Evolutionary conservation across 768 basidiomycete species (phyloP).

Genomic region (Antrodiella citrinella): DNA sequence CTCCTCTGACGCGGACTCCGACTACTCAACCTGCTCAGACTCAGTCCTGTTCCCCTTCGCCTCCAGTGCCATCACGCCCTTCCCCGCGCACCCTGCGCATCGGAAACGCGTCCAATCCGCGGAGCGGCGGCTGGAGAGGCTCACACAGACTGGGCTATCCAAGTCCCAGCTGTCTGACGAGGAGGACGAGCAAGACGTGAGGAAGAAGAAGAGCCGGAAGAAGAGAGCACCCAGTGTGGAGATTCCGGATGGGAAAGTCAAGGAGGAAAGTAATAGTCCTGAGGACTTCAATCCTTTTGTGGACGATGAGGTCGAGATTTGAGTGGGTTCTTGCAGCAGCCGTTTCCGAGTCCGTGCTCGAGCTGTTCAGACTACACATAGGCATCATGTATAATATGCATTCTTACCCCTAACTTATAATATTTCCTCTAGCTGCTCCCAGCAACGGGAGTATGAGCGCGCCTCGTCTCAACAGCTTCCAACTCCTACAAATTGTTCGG

Average conservation of each 20-base stretch:
- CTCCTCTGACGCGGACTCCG: conserved; percentile 1
- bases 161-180: conserved; percentile 17
- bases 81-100: conserved; percentile 18
- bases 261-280: background rate
- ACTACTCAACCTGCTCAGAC: conserved; percentile 8
- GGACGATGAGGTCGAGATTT: background rate
- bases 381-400: no score
- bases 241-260: background rate
- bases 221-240: background rate
- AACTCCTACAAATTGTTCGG: no score
- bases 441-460: no score
- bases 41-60: conserved; percentile 14
- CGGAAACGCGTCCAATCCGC: conserved; percentile 22
- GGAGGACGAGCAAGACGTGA: conserved; percentile 12
- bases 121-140: conserved; percentile 15
- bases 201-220: conserved; percentile 6
- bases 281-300: background rate
- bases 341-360: no score
- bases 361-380: no score
- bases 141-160: conserved; percentile 17
- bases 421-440: no score
- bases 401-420: no score
- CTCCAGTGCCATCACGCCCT: conserved; percentile 18
- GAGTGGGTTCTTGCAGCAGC: no score
- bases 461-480: no score